Conservation (phyloP, 495 filamentous ascomycete genomes). For the Xylaria palmicola region DNA sequence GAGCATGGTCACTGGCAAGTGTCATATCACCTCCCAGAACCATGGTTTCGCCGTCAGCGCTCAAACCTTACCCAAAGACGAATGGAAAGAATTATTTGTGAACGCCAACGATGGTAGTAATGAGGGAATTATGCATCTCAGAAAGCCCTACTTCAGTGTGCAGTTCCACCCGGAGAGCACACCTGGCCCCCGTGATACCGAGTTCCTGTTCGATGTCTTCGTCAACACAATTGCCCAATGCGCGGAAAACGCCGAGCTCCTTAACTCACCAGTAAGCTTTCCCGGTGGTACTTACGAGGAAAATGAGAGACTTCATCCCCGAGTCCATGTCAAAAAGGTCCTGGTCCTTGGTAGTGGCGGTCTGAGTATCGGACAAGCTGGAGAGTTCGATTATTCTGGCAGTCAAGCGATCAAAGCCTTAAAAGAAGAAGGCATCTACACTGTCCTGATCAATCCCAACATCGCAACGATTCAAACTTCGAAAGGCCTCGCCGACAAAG, state of each 20-base stretch:
- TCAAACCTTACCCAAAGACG: conserved; percentile 60
- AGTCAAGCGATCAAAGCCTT: conserved; percentile 92
- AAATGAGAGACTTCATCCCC: conserved; percentile 70
- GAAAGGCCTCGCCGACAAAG: conserved; percentile 94
- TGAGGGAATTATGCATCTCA: conserved; percentile 87
- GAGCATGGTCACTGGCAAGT: conserved; percentile 87
- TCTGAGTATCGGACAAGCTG: conserved; percentile 93
- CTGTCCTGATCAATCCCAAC: conserved; percentile 96
- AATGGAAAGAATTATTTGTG: conserved; percentile 91
- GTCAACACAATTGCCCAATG: conserved; percentile 75
- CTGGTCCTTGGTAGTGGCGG: conserved; percentile 91
- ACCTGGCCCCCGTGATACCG: conserved; percentile 93
- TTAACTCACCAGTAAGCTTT: conserved; percentile 72
- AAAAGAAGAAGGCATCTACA: conserved; percentile 92
- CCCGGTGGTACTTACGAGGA: conserved; percentile 79
- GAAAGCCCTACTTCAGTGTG: conserved; percentile 91
- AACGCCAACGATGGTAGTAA: conserved; percentile 98
- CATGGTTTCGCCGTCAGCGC: conserved; percentile 93
- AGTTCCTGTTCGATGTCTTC: conserved; percentile 96
- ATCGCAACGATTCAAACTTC: conserved; percentile 99
- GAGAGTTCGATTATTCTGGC: conserved; percentile 98
- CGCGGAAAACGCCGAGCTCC: conserved; percentile 55
- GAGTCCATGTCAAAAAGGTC: conserved; percentile 86
- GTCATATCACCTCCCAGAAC: conserved; percentile 98
- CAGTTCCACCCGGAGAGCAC: conserved; percentile 98